These are phyloP conservation scores for Canna indica DNA, from an alignment of 176 grass and related monocot genomes.

Conservation along the genomic window DNA sequence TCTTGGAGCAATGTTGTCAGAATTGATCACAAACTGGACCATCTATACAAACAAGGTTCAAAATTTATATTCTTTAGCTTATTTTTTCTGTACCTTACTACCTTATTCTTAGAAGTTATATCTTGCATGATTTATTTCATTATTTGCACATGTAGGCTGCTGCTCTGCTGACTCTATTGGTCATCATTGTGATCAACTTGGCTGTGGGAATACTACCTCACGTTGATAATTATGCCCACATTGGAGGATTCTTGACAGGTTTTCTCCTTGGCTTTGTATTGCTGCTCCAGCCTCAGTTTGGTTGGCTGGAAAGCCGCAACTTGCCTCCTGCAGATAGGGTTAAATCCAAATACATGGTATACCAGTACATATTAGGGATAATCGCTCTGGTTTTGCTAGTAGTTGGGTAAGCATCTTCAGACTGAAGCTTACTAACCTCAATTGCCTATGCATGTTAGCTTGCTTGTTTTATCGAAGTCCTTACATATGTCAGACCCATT, in stretches of 20 bases:
- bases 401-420: conserved; percentile 45
- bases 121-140: neutral
- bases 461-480: neutral
- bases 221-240: conserved; percentile 89
- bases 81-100: neutral
- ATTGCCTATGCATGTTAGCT: neutral
- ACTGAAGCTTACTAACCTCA: neutral
- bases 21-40: conserved; percentile 95
- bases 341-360: conserved; percentile 43
- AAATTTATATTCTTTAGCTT: neutral
- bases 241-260: conserved; percentile 74
- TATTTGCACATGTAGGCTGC: conserved; percentile 33
- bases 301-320: conserved; percentile 55
- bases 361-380: conserved; percentile 49
- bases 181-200: conserved; percentile 67
- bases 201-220: conserved; percentile 80
- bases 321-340: conserved; percentile 41
- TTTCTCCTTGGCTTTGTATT: conserved; percentile 83
- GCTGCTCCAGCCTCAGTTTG: conserved; percentile 60
- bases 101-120: neutral
- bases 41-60: conserved; percentile 90
- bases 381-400: conserved; percentile 35
- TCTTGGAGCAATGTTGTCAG: conserved; percentile 88
- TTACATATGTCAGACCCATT: neutral
- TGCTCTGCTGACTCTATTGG: conserved; percentile 55